Base-by-base conservation (phyloP, 2,329 filamentous ascomycete genomes). In the Colletotrichum agaves region DNA sequence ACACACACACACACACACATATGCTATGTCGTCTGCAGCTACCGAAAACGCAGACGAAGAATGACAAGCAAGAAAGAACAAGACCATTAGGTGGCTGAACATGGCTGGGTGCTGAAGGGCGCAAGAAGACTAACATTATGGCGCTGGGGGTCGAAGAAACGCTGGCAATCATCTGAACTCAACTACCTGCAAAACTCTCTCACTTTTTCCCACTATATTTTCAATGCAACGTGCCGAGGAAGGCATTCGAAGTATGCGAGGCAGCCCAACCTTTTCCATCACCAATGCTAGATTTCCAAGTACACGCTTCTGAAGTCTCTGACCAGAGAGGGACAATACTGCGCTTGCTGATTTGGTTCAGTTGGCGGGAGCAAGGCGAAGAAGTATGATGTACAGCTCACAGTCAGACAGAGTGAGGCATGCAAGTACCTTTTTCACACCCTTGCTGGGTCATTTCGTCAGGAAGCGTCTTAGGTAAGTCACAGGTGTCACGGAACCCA, bases 111-210 rank as follows among this genome's bases (percentile, higher is more conserved):
- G n/a, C n/a, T n/a, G n/a, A n/a, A n/a, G n/a, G n/a, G n/a, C n/a
- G n/a, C n/a, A n/a, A n/a, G n/a, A 44, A n/a, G 12, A n/a, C 13
- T 46, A 17, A 23, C 37, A 35, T 60, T 47, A 27, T 55, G 49
- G 27, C 41, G 19, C 56, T 63, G 49, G 39, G 56, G 47, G 56
- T 39, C 21, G 35, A 35, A 43, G 57, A 39, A 39, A 31, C 19
- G 33, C 33, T 49, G 23, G 33, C 33, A 21, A 41, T 57, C 44
- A 37, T 57, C 59, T 67, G 59, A 46, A 67, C 59, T 63, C 27
- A 52, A 41, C 44, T 43, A 52, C 17, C 59, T 52, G 33, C 63
- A 39, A 58, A 67, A 57, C 63, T 67, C 11, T 33, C 44, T 47
- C 7, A 50, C 15, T 43, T 21, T 50, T 41, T 50, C 43, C 23